These are phyloP conservation scores for Euphorbia celastroides DNA, from an alignment of 441 rosid species.

Conservation along the genomic window DNA sequence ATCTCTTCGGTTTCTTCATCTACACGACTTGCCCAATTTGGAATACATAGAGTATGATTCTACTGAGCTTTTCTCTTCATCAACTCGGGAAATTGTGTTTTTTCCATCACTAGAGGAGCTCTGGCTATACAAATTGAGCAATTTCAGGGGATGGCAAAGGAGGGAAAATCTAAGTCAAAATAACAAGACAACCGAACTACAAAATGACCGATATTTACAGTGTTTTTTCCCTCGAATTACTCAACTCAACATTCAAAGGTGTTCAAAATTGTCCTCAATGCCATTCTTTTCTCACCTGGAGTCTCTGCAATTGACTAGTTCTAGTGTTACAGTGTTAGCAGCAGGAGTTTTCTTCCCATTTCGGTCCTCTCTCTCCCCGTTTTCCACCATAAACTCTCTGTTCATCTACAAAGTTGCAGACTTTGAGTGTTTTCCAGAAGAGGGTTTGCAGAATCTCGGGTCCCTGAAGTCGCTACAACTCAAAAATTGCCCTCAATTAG, in stretches of 20 bases:
- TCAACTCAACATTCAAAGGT: slow-evolving; percentile 13
- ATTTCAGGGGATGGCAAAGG: slow-evolving; percentile 16
- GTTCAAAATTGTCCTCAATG: slow-evolving; percentile 14
- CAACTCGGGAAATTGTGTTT: background rate
- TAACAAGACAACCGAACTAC: background rate
- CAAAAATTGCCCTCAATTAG: slow-evolving; percentile 10
- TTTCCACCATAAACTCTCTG: slow-evolving; percentile 10
- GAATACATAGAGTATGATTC: slow-evolving; percentile 17
- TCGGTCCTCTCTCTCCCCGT: slow-evolving; percentile 3
- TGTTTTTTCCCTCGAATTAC: slow-evolving; percentile 9
- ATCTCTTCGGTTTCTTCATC: slow-evolving; percentile 9
- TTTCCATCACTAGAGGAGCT: slow-evolving; percentile 14
- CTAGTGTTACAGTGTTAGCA: slow-evolving; percentile 8
- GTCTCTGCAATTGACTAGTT: slow-evolving; percentile 8
- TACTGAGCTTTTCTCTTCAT: background rate
- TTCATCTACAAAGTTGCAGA: slow-evolving; percentile 3
- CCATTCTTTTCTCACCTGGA: slow-evolving; percentile 15
- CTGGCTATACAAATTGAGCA: background rate
- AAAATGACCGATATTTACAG: background rate
- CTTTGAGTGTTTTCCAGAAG: slow-evolving; percentile 13
- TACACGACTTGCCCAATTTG: slow-evolving; percentile 2
- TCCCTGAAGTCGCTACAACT: slow-evolving; percentile 15
- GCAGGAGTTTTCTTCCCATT: background rate
- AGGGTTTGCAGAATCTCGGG: slow-evolving; percentile 13
- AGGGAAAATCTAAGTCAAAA: background rate